Conservation (phyloP, 1,139 yeast genomes). For the Debaryomycetaceae sp. region DNA sequence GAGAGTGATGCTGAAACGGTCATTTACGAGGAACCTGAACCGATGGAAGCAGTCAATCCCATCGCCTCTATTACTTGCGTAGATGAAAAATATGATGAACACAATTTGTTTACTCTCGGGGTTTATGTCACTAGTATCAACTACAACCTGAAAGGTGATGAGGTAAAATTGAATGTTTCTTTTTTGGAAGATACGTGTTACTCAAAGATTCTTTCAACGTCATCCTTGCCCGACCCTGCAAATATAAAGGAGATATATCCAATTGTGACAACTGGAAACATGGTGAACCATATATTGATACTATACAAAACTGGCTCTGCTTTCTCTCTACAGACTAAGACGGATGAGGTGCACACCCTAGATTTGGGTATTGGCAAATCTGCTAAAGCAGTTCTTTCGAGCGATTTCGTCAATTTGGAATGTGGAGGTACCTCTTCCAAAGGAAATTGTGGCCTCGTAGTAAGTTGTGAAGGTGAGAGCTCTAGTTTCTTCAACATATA, state of each 20-base stretch:
- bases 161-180: neutral
- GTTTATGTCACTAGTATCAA: constrained; percentile 9
- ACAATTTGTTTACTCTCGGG: constrained; percentile 8
- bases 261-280: neutral
- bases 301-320: constrained; percentile 1
- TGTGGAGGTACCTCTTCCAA: constrained; percentile 7
- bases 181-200: neutral
- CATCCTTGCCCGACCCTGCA: constrained; percentile 2
- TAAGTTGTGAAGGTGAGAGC: constrained; percentile 8
- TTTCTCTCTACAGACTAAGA: neutral
- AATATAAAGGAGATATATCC: constrained; percentile 4
- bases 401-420: constrained; percentile 14
- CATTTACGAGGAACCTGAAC: constrained; percentile 17
- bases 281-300: neutral
- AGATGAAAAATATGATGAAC: constrained; percentile 7
- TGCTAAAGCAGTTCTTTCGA: neutral
- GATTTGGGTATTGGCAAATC: neutral
- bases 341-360: neutral
- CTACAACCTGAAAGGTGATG: constrained; percentile 5
- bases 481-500: constrained; percentile 13
- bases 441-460: constrained; percentile 15
- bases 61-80: constrained; percentile 4
- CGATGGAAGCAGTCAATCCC: constrained; percentile 6
- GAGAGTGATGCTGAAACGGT: constrained; percentile 28
- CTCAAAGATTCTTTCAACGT: neutral